phyloP scores from a whole-genome alignment of 805 yeast genomes.

The Wickerhamomyces pijperi region DNA sequence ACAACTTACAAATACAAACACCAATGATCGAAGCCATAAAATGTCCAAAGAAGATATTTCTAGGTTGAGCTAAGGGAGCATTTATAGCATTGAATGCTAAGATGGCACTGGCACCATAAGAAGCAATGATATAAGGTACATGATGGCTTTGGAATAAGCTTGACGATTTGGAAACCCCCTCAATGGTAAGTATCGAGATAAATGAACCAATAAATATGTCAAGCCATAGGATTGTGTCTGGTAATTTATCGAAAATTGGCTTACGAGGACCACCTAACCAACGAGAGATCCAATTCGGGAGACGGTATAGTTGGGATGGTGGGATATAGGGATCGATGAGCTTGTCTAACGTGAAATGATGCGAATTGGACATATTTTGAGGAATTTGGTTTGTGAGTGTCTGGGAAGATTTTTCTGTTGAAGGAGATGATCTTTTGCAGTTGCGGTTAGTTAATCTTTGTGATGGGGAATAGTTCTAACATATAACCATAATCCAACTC shows the following conservation, averaged over 20 bases:
- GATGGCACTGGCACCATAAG: conserved; percentile 55
- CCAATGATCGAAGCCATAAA: conserved; percentile 43
- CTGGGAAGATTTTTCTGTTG: too few relatives aligned
- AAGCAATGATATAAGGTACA: conserved; percentile 40
- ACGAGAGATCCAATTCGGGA: conserved; percentile 26
- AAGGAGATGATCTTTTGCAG: too few relatives aligned
- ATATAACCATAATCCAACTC: too few relatives aligned
- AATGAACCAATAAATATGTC: conserved; percentile 36
- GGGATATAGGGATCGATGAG: conserved; percentile 11
- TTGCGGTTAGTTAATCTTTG: too few relatives aligned
- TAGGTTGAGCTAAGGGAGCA: conserved; percentile 56
- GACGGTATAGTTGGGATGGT: conserved; percentile 15
- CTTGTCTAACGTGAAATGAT: conserved; percentile 10
- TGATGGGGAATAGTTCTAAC: too few relatives aligned
- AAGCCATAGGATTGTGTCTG: conserved; percentile 32
- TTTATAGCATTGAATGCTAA: conserved; percentile 42
- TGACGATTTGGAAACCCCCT: conserved; percentile 30
- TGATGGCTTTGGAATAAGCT: conserved; percentile 27
- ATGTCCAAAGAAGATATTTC: conserved; percentile 47
- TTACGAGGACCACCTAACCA: conserved; percentile 27
- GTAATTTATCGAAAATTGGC: conserved; percentile 7
- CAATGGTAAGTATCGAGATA: conserved; percentile 32
- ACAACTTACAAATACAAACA: conserved; percentile 41
- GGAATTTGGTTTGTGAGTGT: too few relatives aligned
- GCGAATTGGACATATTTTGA: background rate